Base-by-base conservation (phyloP, 2,329 filamentous ascomycete species). In the Diaporthe humulicola region DNA sequence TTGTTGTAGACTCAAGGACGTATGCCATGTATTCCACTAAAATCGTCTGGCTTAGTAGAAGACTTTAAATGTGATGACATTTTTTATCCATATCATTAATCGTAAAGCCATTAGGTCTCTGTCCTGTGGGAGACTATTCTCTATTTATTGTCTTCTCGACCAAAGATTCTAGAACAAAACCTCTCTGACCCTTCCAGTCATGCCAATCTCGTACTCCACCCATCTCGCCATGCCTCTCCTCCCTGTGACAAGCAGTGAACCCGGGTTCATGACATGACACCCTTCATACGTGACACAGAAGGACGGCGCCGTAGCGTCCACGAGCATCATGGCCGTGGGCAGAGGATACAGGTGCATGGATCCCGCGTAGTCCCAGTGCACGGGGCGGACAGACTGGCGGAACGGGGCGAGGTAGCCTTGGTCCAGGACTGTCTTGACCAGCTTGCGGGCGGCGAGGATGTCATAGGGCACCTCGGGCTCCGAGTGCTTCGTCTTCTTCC, bases 251-350 rank as follows among this genome's bases (percentile, higher is more conserved):
- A 97, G 88, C 67, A 99, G 84, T 66, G 90, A 88, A 8, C 95
- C 95, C 0, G 97, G 96, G 82, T 99, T 99, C 90, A 99, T 93
- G 45, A 98, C 96, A 85, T 97, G 94, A 81, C 97, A 98, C 0
- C 96, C 96, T 83, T 98, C 96, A 81, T 98, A 98, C 19, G 94
- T 98, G 77, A 98, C 87, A 71, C 93, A 93, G 80, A 98, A 99
- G 0, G 95, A 89, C 19, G 94, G 92, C 14, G 93, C 92, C 56
- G 96, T 94, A 0, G 93, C 88, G 84, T 99, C 97, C 2, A 95
- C 93, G 5, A 99, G 85, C 22, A 97, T 90, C 80, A 98, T 87
- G 0, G 94, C 92, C 28, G 94, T 96, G 2, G 97, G 97, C 38
- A 98, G 85, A 12, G 96, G 97, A 82, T 98, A 98, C 30, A 99